These are phyloP conservation scores for Periconia digitata DNA, from an alignment of 2,329 filamentous ascomycete species.

Conservation along the genomic window DNA sequence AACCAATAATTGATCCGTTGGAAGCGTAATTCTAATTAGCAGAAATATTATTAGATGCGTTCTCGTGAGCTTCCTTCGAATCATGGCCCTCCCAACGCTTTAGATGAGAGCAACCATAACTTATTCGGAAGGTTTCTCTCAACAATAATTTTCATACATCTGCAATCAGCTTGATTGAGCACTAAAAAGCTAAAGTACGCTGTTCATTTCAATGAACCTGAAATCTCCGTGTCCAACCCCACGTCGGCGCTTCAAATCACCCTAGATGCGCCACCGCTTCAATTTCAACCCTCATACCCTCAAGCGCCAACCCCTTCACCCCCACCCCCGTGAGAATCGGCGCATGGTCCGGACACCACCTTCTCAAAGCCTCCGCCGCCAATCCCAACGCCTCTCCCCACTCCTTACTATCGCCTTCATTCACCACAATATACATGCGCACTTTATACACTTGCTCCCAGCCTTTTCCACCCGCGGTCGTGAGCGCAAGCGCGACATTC, in stretches of 20 bases:
- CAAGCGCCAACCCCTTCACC: slow-evolving; percentile 21
- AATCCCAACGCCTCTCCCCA: slow-evolving; percentile 15
- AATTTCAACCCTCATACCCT: slow-evolving; percentile 27
- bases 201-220: background rate
- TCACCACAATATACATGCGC: slow-evolving; percentile 17
- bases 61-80: too few relatives aligned
- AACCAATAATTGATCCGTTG: too few relatives aligned
- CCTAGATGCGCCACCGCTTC: slow-evolving; percentile 25
- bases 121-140: too few relatives aligned
- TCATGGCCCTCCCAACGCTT: too few relatives aligned
- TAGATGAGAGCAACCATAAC: too few relatives aligned
- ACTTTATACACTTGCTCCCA: slow-evolving; percentile 51
- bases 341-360: slow-evolving; percentile 24
- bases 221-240: too few relatives aligned
- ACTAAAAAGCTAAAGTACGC: slow-evolving; percentile 6
- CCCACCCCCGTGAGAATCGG: slow-evolving; percentile 26
- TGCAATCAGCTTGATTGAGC: too few relatives aligned
- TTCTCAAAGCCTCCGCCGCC: slow-evolving; percentile 18
- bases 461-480: slow-evolving; percentile 55
- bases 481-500: slow-evolving; percentile 57
- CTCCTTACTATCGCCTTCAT: slow-evolving; percentile 5
- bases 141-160: too few relatives aligned
- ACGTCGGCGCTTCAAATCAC: background rate
- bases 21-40: too few relatives aligned
- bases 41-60: too few relatives aligned